These are phyloP conservation scores for Crassisporium funariophilum DNA, from an alignment of 768 basidiomycete genomes.

Conservation along the genomic window DNA sequence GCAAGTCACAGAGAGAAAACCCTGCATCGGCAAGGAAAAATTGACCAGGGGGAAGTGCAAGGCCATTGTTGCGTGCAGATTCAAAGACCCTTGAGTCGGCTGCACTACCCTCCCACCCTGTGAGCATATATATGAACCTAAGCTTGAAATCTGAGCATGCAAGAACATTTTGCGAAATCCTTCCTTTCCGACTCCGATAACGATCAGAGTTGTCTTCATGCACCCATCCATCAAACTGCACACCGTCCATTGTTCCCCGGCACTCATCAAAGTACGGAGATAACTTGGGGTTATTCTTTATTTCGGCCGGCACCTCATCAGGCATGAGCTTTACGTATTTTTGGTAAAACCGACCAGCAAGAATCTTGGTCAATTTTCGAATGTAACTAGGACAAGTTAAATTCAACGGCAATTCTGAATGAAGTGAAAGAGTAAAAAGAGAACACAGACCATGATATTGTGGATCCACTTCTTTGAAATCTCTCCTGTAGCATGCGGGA, in stretches of 20 bases:
- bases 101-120: conserved; percentile 14
- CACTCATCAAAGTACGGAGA: conserved; percentile 29
- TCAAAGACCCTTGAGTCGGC: conserved; percentile 1
- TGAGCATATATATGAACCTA: conserved; percentile 8
- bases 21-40: conserved; percentile 36
- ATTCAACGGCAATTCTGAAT: not conserved
- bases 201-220: conserved; percentile 7
- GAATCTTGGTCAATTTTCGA: not conserved
- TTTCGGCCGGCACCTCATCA: conserved; percentile 19
- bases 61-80: conserved; percentile 6
- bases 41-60: conserved; percentile 25
- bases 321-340: conserved; percentile 23
- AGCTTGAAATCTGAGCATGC: conserved; percentile 5
- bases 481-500: conserved; percentile 29
- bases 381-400: not conserved
- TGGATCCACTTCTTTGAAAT: conserved; percentile 37
- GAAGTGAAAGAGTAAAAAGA: not conserved
- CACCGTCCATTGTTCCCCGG: conserved; percentile 30
- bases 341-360: conserved; percentile 21
- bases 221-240: conserved; percentile 24
- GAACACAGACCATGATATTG: conserved; percentile 29
- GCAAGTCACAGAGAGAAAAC: conserved; percentile 23
- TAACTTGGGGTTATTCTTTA: conserved; percentile 21
- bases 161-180: conserved; percentile 10
- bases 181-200: conserved; percentile 27